Percentiles rank a stretch among this genome's conserved stretches.
Evolutionary conservation across 139 green algal species (phyloP).

Genomic region (Eudorina sp.): DNA sequence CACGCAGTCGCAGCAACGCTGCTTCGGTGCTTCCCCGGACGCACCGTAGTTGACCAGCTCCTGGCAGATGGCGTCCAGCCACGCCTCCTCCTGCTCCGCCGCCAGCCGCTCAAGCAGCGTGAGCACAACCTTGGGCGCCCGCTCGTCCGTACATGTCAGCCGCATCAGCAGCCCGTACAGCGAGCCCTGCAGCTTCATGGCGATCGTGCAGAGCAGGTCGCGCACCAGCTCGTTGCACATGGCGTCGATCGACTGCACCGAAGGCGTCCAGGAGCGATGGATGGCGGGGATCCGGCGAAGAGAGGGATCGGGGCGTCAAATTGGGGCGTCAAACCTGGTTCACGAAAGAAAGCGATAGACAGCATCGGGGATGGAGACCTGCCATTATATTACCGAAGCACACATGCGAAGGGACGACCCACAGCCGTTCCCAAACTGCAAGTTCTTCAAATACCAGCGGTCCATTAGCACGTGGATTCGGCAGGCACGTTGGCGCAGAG

Average conservation of each 20-base stretch:
- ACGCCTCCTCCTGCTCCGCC: slow-evolving; percentile 52
- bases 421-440: too few species aligned
- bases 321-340: too few species aligned
- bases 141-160: background rate
- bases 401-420: too few species aligned
- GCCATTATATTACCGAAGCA: too few species aligned
- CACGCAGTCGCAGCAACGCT: too few species aligned
- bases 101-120: slow-evolving; percentile 52
- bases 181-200: slow-evolving; percentile 49
- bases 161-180: slow-evolving; percentile 34
- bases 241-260: background rate
- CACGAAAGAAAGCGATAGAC: too few species aligned
- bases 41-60: slow-evolving; percentile 33
- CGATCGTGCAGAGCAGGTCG: slow-evolving; percentile 25
- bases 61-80: slow-evolving; percentile 56
- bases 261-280: background rate
- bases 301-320: too few species aligned
- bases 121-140: background rate
- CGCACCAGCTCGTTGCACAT: slow-evolving; percentile 28
- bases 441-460: too few species aligned
- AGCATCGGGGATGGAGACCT: too few species aligned
- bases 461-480: too few species aligned
- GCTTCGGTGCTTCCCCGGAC: background rate
- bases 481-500: too few species aligned
- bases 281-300: background rate